These are phyloP conservation scores for Daldinia caldariorum DNA, from an alignment of 495 filamentous ascomycete genomes.

Conservation along the genomic window DNA sequence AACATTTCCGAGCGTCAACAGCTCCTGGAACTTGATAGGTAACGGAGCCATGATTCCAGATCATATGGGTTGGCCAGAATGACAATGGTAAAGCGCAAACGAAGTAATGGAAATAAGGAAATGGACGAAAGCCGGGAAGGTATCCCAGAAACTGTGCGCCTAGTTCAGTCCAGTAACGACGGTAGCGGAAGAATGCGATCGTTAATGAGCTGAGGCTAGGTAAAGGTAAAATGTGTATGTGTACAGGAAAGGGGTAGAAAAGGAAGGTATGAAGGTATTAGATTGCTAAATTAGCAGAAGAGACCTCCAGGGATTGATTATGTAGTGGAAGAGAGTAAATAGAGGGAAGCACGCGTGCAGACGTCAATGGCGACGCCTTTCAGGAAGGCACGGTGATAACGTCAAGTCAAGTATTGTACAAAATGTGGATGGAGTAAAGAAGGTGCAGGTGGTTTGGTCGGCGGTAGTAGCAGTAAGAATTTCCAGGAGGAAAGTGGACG, in stretches of 20 bases:
- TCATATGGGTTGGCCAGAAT: slow-evolving; percentile 40
- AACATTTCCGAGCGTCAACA: slow-evolving; percentile 81
- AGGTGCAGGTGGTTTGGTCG: slow-evolving; percentile 18
- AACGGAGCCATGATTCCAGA: slow-evolving; percentile 62
- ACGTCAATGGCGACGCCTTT: slow-evolving; percentile 15
- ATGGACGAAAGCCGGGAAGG: slow-evolving; percentile 19
- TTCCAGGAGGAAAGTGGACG: slow-evolving; percentile 39
- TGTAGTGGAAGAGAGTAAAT: slow-evolving; percentile 39
- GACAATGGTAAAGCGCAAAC: slow-evolving; percentile 36
- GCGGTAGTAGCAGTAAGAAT: slow-evolving; percentile 35
- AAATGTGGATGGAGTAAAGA: slow-evolving; percentile 30
- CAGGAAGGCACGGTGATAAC: slow-evolving; percentile 21
- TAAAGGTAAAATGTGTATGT: slow-evolving; percentile 16
- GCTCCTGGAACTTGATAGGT: slow-evolving; percentile 95
- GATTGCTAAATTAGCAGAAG: slow-evolving; percentile 38
- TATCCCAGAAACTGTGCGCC: slow-evolving; percentile 29
- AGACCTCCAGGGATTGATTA: slow-evolving; percentile 42
- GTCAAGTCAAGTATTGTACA: slow-evolving; percentile 43
- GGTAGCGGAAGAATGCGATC: slow-evolving; percentile 16
- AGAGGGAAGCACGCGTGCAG: slow-evolving; percentile 33
- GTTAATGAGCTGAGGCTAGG: slow-evolving; percentile 4
- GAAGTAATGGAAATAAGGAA: slow-evolving; percentile 23
- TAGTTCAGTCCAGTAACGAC: slow-evolving; percentile 19
- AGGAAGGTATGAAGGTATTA: slow-evolving; percentile 32
- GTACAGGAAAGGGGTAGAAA: slow-evolving; percentile 32